Evolutionary conservation across 352 stramenopile species (phyloP), one percentile per base, ranked within the genome.

Genomic region (Pythium dissotocum): DNA sequence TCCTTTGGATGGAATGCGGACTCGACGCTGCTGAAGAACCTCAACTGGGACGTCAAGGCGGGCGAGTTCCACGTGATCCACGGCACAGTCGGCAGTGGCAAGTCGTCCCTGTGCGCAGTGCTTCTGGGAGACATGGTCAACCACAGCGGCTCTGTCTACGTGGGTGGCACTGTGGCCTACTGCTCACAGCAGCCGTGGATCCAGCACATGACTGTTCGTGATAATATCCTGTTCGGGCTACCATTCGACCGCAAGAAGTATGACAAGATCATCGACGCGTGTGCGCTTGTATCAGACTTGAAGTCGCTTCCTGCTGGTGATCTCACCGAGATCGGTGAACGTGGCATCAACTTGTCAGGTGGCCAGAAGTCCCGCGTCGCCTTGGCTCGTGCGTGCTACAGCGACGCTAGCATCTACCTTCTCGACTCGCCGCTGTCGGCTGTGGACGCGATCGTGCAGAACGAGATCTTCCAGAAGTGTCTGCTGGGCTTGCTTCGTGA

Each of bases 301-400:
- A 72, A 77, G 9, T 63, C 87, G 9, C 75, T 99, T 18, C 79
- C 89, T 8, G 78, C 63, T 1, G 89, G 93, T 10, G 96, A 99
- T 70, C 32, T 74, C 63, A 98, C 94, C 0, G 95, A 99, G 72
- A 99, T 99, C 68, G 97, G 96, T 7, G 91, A 99, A 70, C 96
- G 95, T 24, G 97, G 97, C 6, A 85, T 99, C 16, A 99, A 97
- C 66, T 70, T 99, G 16, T 97, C 79, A 4, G 96, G 96, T 42
- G 97, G 96, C 0, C 95, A 99, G 75, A 97, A 98, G 78, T 83
- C 85, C 73, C 95, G 9, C 59, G 70, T 9, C 59, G 21, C 21
- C 21, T 24, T 95, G 2, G 89, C 87, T 16, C 79, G 89, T 42
- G 80, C 87, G 33, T 90, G 83, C 54, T 95, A 95, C 55, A 73